phyloP scores from a whole-genome alignment of 2,329 filamentous ascomycete genomes.

The Cercospora sp. region DNA sequence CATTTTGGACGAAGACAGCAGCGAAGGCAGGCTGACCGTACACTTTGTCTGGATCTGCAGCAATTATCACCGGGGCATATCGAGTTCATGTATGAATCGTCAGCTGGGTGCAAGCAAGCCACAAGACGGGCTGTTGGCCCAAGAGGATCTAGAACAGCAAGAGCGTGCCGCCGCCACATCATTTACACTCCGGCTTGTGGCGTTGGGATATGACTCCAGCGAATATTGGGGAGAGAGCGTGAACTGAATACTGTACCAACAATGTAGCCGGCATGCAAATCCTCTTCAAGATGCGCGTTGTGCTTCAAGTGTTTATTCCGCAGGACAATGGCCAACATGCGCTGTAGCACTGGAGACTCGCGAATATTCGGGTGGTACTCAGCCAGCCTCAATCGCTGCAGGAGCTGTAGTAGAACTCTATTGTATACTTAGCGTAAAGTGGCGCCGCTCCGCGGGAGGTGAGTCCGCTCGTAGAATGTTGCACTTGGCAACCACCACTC shows the following conservation, averaged over 20 bases:
- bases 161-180: too few relatives aligned
- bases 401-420: not conserved
- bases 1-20: not conserved
- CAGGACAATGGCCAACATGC: not conserved
- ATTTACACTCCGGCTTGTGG: too few relatives aligned
- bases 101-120: too few relatives aligned
- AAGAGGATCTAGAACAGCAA: too few relatives aligned
- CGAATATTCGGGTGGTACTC: not conserved
- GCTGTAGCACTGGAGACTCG: not conserved
- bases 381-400: not conserved
- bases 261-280: too few relatives aligned
- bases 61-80: not conserved
- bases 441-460: not conserved
- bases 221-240: too few relatives aligned
- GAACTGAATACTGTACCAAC: too few relatives aligned
- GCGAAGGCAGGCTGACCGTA: not conserved
- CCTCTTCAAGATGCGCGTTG: too few relatives aligned
- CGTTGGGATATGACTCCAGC: too few relatives aligned
- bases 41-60: not conserved
- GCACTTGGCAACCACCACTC: not conserved
- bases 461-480: not conserved
- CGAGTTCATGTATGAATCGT: too few relatives aligned
- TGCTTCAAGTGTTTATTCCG: not conserved
- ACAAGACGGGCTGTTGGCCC: too few relatives aligned
- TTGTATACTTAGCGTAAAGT: not conserved